Evolutionary conservation across 345 rosid species (phyloP).

Genomic region (Camelina laxa): DNA sequence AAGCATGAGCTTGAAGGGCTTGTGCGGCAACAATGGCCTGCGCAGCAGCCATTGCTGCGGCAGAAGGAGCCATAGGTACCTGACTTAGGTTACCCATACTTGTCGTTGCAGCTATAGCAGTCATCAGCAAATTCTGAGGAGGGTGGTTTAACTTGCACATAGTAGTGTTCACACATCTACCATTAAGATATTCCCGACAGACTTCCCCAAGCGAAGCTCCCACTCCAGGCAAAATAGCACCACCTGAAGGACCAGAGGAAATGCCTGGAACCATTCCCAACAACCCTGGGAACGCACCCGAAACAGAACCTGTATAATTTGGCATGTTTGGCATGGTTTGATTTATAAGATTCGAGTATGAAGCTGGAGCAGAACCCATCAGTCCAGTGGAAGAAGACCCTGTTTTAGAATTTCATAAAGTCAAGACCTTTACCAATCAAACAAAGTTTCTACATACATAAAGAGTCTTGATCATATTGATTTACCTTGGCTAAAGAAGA

Average conservation of each 20-base stretch:
- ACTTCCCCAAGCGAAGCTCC: slow-evolving; percentile 98
- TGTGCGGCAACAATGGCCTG: slow-evolving; percentile 99
- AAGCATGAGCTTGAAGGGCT: slow-evolving; percentile 99
- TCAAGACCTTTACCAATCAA: slow-evolving; percentile 18
- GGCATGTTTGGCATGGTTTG: slow-evolving; percentile 99
- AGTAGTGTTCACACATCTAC: slow-evolving; percentile 77
- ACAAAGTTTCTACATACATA: not conserved
- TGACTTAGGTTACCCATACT: slow-evolving; percentile 87
- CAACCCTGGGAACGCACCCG: slow-evolving; percentile 92
- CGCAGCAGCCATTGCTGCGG: slow-evolving; percentile 99
- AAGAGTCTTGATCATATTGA: not conserved
- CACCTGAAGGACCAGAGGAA: slow-evolving; percentile 88
- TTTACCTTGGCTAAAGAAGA: slow-evolving; percentile 94
- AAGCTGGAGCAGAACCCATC: slow-evolving; percentile 70
- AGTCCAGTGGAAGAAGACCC: slow-evolving; percentile 80
- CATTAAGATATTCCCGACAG: slow-evolving; percentile 90
- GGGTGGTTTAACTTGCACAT: slow-evolving; percentile 93
- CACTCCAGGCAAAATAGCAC: slow-evolving; percentile 91
- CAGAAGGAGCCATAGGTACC: slow-evolving; percentile 99
- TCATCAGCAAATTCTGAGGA: slow-evolving; percentile 88
- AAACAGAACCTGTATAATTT: slow-evolving; percentile 92
- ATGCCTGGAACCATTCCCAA: slow-evolving; percentile 97
- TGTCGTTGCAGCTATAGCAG: slow-evolving; percentile 95
- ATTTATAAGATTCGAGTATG: slow-evolving; percentile 77
- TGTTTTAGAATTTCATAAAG: slow-evolving; percentile 20